Base-by-base conservation (phyloP, 305 asterid species). In the Fraxinus sp. region DNA sequence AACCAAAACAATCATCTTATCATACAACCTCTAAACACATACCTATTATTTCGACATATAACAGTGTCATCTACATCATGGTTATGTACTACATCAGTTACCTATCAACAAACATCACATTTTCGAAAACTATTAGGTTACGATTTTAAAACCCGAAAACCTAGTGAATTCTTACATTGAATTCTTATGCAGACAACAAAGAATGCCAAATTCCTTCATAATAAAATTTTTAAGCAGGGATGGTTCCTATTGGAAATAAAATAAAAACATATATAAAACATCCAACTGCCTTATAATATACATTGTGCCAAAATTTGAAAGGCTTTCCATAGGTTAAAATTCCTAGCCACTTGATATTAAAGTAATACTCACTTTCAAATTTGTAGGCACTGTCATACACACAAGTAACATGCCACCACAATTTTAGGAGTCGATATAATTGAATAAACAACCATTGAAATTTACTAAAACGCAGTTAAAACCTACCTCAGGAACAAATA, bases 401-500 rank as follows among this genome's bases (percentile, higher is more conserved):
- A 68, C 33, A 7, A 24, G 72, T 64, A 62, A 24, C 64, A 77
- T 3, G 71, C 37, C 71, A 77, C 55, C 70, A 77, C 79, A 26
- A 66, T 75, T 33, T 57, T 28, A 33, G 43, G 16, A 22, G 43
- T 52, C 74, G 10, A 32, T 68, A 49, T 73, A 77, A 73, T 24
- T 64, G 39, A 35, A 77, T 22, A 71, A 83, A 5, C 68, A 49
- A 26, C 79, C 81, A 77, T 46, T 64, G 70, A 20, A 33, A 26
- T 77, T 10, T 57, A 78, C n/a, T 43, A 78, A 16, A 26, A 70
- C 41, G 18, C 36, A 4, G 59, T 77, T 46, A 81, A 55, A 59
- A 72, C 84, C 73, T 89, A 93, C 99, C 98, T 96, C 97, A 41
- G 99, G 94, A 78, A 90, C 85, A 86, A 91, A 96, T 39, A 96